Percentiles rank a stretch among this genome's conserved stretches.
These are phyloP conservation scores for Didymella pinodella DNA, from an alignment of 2,329 filamentous ascomycete genomes.

Conservation along the genomic window DNA sequence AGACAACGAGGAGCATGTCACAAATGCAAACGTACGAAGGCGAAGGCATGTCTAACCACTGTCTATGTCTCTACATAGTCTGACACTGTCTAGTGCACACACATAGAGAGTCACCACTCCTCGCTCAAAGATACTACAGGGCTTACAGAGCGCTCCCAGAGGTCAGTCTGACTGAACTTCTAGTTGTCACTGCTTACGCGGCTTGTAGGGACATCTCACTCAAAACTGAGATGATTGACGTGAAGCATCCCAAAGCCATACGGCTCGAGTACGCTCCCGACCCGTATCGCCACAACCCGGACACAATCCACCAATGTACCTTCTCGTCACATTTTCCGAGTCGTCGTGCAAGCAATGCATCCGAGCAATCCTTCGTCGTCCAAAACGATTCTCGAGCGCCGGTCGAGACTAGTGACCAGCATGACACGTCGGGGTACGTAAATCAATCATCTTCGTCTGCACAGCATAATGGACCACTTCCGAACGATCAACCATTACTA, in stretches of 20 bases:
- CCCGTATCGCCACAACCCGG: neutral
- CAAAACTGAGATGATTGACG: neutral
- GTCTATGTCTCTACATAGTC: neutral
- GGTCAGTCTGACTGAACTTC: neutral
- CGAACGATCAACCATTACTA: neutral
- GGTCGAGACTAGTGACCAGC: neutral
- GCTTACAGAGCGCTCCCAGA: neutral
- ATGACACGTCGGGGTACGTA: constrained; percentile 8
- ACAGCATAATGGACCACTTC: neutral
- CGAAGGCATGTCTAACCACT: constrained; percentile 26
- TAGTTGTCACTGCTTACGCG: neutral
- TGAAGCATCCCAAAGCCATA: neutral
- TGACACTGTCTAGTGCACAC: constrained; percentile 23
- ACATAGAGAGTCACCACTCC: neutral
- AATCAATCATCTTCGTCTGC: neutral
- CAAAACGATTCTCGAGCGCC: neutral
- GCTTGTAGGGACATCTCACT: neutral
- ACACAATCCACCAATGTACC: neutral
- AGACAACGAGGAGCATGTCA: constrained; percentile 40
- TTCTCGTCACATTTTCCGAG: neutral
- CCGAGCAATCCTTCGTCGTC: neutral
- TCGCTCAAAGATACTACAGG: neutral
- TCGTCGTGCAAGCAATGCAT: neutral
- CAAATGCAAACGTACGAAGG: constrained; percentile 38
- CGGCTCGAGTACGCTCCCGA: neutral